Conservation (phyloP, 805 yeast species). For the Teunomyces aglyptinius region DNA sequence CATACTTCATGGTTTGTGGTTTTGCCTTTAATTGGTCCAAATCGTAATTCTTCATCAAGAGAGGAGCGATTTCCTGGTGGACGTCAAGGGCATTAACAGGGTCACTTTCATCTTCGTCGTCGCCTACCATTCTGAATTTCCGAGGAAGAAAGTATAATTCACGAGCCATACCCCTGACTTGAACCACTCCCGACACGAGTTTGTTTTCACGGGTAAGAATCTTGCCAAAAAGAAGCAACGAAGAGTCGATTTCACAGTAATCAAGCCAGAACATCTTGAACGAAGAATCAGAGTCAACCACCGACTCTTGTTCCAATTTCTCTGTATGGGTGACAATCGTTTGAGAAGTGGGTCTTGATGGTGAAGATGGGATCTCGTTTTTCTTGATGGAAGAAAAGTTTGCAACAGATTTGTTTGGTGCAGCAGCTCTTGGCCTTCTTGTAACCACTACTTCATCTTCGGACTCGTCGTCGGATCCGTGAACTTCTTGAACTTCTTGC, state of each 20-base stretch:
- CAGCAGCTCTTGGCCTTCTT: constrained; percentile 49
- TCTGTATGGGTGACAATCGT: constrained; percentile 28
- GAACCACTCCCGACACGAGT: constrained; percentile 72
- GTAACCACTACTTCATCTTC: constrained; percentile 60
- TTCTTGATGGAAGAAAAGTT: constrained; percentile 42
- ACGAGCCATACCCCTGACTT: constrained; percentile 64
- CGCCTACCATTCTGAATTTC: constrained; percentile 36
- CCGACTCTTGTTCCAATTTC: constrained; percentile 27
- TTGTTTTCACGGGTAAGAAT: constrained; percentile 56
- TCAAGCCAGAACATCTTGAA: constrained; percentile 89
- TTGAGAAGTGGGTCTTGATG: constrained; percentile 13
- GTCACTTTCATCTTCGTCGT: constrained; percentile 35
- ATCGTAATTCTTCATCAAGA: constrained; percentile 62
- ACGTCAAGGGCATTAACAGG: constrained; percentile 60
- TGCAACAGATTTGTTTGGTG: constrained; percentile 34
- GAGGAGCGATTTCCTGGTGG: constrained; percentile 69
- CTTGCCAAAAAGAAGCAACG: constrained; percentile 79
- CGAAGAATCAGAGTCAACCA: constrained; percentile 22
- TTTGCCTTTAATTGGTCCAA: constrained; percentile 63
- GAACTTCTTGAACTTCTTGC: constrained; percentile 14
- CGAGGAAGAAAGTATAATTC: constrained; percentile 80
- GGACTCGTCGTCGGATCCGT: constrained; percentile 41
- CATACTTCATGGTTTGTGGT: constrained; percentile 74
- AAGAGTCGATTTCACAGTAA: constrained; percentile 71
- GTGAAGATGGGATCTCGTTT: constrained; percentile 19